These are phyloP conservation scores for Yamadazyma dushanensis DNA, from an alignment of 1,139 yeast genomes.

Conservation along the genomic window DNA sequence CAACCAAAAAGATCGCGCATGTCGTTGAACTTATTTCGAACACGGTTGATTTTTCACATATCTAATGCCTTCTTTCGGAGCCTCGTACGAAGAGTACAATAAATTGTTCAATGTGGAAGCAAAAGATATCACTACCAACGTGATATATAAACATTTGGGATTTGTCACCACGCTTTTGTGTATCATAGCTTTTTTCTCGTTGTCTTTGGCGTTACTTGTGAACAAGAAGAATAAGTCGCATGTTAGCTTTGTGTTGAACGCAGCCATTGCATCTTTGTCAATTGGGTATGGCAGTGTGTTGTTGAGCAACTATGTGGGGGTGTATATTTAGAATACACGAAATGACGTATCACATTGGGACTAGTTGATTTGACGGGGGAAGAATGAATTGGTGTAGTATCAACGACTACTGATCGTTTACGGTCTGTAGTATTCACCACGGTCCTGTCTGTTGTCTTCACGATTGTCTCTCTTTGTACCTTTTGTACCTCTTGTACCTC, in stretches of 20 bases:
- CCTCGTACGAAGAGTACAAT: conserved; percentile 31
- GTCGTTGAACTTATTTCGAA: too few species aligned
- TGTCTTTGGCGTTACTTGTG: conserved; percentile 37
- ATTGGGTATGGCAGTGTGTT: conserved; percentile 40
- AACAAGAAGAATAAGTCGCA: conserved; percentile 34
- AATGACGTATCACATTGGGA: too few species aligned
- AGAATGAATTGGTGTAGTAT: too few species aligned
- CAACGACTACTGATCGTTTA: too few species aligned
- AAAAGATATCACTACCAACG: conserved; percentile 24
- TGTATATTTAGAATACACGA: conserved; percentile 38
- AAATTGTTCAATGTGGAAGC: conserved; percentile 25
- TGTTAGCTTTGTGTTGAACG: conserved; percentile 28
- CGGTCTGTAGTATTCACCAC: too few species aligned
- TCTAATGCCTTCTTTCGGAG: conserved; percentile 23
- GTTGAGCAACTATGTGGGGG: conserved; percentile 46
- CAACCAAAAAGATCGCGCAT: too few species aligned
- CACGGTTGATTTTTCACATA: too few species aligned
- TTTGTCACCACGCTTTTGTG: conserved; percentile 23
- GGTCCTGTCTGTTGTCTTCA: too few species aligned
- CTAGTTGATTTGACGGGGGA: too few species aligned
- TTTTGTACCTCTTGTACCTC: neutral
- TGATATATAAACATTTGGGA: conserved; percentile 18
- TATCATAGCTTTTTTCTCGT: conserved; percentile 34
- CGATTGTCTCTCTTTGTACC: too few species aligned
- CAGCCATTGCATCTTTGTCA: conserved; percentile 38